Percentiles rank a stretch among this genome's conserved stretches.
These are phyloP conservation scores for Kuraishia capsulata DNA, from an alignment of 805 yeast genomes.

Conservation along the genomic window DNA sequence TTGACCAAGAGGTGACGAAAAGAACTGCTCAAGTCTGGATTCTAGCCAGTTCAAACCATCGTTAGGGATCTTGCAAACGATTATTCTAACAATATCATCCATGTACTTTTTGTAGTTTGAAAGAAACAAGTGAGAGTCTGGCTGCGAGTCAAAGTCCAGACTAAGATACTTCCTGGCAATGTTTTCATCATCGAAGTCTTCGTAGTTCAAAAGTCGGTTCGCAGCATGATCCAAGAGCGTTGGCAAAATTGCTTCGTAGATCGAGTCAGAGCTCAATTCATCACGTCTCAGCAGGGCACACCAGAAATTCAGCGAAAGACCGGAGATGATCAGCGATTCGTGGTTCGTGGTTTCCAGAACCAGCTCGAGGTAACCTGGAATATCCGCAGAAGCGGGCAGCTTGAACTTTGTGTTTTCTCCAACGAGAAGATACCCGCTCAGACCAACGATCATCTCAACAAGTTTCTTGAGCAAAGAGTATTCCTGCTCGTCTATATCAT, in stretches of 20 bases:
- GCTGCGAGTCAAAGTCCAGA: constrained; percentile 81
- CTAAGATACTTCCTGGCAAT: constrained; percentile 58
- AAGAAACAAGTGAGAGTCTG: constrained; percentile 71
- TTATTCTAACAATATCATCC: constrained; percentile 84
- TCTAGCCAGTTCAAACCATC: constrained; percentile 80
- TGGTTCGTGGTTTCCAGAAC: constrained; percentile 77
- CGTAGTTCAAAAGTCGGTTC: constrained; percentile 67
- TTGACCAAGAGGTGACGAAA: constrained; percentile 60
- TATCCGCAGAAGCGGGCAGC: constrained; percentile 47
- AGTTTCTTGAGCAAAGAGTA: constrained; percentile 82
- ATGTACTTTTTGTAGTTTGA: constrained; percentile 73
- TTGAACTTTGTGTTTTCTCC: constrained; percentile 24
- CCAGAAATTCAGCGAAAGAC: constrained; percentile 91
- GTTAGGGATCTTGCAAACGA: constrained; percentile 78
- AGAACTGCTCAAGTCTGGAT: constrained; percentile 59
- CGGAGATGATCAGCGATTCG: constrained; percentile 82
- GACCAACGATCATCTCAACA: constrained; percentile 86
- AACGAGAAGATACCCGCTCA: constrained; percentile 67
- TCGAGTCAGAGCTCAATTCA: constrained; percentile 49
- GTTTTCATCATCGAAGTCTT: constrained; percentile 56
- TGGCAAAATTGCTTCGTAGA: constrained; percentile 50
- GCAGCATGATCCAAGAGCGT: constrained; percentile 69
- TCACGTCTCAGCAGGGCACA: constrained; percentile 80
- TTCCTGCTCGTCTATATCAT: constrained; percentile 59
- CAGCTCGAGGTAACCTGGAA: constrained; percentile 58